Base-by-base conservation (phyloP, 805 yeast genomes). In the Millerago galiae region DNA sequence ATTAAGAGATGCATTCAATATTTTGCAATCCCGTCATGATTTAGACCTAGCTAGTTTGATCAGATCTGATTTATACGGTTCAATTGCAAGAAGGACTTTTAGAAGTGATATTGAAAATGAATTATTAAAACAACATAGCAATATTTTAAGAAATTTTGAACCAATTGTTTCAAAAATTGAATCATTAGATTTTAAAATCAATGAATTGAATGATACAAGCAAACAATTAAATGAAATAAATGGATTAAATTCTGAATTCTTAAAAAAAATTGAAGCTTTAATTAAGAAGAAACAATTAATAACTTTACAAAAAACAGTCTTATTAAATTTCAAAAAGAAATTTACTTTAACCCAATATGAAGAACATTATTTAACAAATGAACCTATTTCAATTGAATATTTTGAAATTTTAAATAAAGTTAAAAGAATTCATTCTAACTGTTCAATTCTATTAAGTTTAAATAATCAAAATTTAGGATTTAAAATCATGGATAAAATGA, bases 291-390 rank as follows among this genome's bases (percentile, higher is more conserved):
- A 53, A 38, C 52, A 50, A 12, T 31, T 49, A 13, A 16, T 56
- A 3, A 32, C 42, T 5, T 49, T 81, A 38, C 77, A 81, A 52
- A 79, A 75, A 53, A 59, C 67, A 30, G 53, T 85, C 1, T 59
- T 85, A 33, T 52, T 61, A 1, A 69, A 72, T 25, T 75, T 83
- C 50, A 77, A 79, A 47, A 68, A 71, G 4, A 74, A 75, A 43
- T 87, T 84, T 55, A 76, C 90, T 0, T 60, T 91, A 35, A 74
- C 73, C 35, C 90, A 81, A 46, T 74, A 77, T 43, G 97, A 91
- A 51, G 81, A 78, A 35, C 83, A 75, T 52, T 61, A 74, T 7
- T 63, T 90, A 32, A 56, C 60, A 17, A 68, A 71, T 54, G 56
- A 65, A 42, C 43, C 56, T 14, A 46, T 74, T 9, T 63, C 68